These are phyloP conservation scores for Mytilinidion resinicola DNA, from an alignment of 495 filamentous ascomycete genomes.

Conservation along the genomic window DNA sequence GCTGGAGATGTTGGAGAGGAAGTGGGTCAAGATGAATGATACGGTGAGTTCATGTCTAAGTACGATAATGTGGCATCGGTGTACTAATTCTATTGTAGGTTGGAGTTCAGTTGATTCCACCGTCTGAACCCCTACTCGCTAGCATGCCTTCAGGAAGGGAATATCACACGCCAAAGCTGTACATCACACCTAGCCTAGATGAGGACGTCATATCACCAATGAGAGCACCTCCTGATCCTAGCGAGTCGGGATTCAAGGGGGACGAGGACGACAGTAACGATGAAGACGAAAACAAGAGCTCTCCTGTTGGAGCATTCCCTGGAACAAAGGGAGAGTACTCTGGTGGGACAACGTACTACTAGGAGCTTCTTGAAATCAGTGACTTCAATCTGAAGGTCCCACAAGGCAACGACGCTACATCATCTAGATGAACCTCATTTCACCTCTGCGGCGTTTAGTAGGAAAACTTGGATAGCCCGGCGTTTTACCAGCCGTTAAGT, in stretches of 20 bases:
- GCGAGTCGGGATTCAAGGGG: constrained; percentile 26
- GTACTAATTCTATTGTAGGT: constrained; percentile 47
- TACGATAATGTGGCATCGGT: neutral
- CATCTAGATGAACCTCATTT: too few species aligned
- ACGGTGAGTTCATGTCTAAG: constrained; percentile 53
- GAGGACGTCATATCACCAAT: constrained; percentile 31
- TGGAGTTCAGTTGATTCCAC: constrained; percentile 70
- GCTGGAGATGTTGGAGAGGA: constrained; percentile 75
- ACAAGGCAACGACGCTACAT: too few species aligned
- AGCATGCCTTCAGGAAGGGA: constrained; percentile 84
- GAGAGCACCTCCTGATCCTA: constrained; percentile 36
- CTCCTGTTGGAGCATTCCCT: constrained; percentile 40
- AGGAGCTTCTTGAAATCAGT: too few species aligned
- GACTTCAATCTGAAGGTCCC: too few species aligned
- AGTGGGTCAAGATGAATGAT: constrained; percentile 91
- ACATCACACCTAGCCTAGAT: constrained; percentile 29
- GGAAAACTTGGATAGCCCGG: too few species aligned
- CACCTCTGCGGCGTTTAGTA: too few species aligned
- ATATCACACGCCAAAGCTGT: constrained; percentile 52
- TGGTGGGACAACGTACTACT: constrained; percentile 22
- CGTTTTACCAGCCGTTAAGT: too few species aligned
- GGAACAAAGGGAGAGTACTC: constrained; percentile 35
- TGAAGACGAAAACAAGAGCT: constrained; percentile 38
- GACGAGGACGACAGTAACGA: constrained; percentile 34
- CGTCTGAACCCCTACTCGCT: constrained; percentile 59